phyloP scores from a whole-genome alignment of 2,329 filamentous ascomycete genomes.

The Stromatinia cepivora region DNA sequence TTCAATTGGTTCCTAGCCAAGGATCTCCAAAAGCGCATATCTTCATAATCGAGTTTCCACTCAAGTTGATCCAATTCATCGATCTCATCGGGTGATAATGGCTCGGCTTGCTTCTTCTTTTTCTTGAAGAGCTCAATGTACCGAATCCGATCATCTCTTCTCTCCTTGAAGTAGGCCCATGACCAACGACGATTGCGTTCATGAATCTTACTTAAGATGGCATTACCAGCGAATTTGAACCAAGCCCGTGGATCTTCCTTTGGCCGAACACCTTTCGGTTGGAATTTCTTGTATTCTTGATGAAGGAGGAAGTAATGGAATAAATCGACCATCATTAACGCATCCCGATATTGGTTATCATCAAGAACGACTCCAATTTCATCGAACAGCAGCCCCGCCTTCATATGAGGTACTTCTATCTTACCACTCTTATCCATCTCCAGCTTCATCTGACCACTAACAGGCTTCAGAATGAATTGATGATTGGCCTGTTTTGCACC shows the following conservation, averaged over 20 bases:
- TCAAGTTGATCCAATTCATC: conserved; percentile 77
- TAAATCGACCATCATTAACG: conserved; percentile 94
- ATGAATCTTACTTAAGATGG: conserved; percentile 90
- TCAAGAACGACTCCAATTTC: conserved; percentile 98
- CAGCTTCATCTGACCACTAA: conserved; percentile 91
- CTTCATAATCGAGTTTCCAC: conserved; percentile 87
- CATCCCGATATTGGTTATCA: conserved; percentile 95
- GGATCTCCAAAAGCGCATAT: conserved; percentile 95
- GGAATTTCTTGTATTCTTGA: conserved; percentile 91
- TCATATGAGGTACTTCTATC: conserved; percentile 76
- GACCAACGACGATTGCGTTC: conserved; percentile 91
- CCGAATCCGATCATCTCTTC: conserved; percentile 80
- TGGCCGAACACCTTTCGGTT: conserved; percentile 76
- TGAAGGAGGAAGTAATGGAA: conserved; percentile 99
- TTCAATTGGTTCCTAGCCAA: conserved; percentile 89
- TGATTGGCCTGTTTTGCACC: conserved; percentile 58
- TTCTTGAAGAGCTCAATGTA: conserved; percentile 98
- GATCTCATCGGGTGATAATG: conserved; percentile 65
- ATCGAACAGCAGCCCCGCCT: conserved; percentile 88
- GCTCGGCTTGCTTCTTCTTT: conserved; percentile 68
- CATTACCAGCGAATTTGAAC: conserved; percentile 87
- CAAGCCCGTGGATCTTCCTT: conserved; percentile 92
- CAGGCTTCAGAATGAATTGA: conserved; percentile 94
- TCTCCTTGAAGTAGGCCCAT: conserved; percentile 92
- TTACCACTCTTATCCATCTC: conserved; percentile 93